Percentiles rank a stretch among this genome's conserved stretches.
Conservation (phyloP, 164 flowering plant genomes). For the Vitis amurensis region DNA sequence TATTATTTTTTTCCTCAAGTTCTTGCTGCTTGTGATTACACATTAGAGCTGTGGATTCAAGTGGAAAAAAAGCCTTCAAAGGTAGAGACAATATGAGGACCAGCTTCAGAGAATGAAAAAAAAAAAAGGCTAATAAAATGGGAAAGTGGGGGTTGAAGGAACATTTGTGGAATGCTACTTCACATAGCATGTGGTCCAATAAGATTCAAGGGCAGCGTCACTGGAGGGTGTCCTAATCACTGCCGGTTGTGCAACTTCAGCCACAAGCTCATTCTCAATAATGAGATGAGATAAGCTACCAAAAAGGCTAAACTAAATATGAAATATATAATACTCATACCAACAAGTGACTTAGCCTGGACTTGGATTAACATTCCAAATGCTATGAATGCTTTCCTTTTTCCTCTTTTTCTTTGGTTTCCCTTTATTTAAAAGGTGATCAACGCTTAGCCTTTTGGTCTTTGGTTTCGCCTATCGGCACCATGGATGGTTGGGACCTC, state of each 20-base stretch:
- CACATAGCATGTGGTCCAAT: slow-evolving; percentile 1
- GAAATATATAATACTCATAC: slow-evolving; percentile 2
- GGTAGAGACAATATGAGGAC: too few relatives aligned
- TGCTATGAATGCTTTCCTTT: neutral
- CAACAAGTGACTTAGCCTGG: neutral
- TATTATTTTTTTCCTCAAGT: too few relatives aligned
- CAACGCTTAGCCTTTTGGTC: neutral
- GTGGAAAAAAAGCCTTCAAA: too few relatives aligned
- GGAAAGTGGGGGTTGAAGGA: neutral
- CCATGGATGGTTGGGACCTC: slow-evolving; percentile 7
- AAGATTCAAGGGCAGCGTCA: neutral
- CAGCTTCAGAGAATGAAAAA: too few relatives aligned
- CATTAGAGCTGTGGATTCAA: too few relatives aligned
- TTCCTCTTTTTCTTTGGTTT: neutral
- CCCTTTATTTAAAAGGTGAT: slow-evolving; percentile 3
- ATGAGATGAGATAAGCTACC: slow-evolving; percentile 9
- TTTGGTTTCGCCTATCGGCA: too few relatives aligned
- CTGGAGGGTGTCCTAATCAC: slow-evolving; percentile 2
- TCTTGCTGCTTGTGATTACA: too few relatives aligned
- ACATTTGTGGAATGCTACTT: slow-evolving; percentile 1
- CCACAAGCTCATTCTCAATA: slow-evolving; percentile 8
- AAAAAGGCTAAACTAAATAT: slow-evolving; percentile 3
- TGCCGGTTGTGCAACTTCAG: slow-evolving; percentile 6
- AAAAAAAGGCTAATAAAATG: too few relatives aligned
- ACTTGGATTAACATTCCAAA: neutral